phyloP scores from a whole-genome alignment of 192 early-diverging fungal species.

The Linnemannia exigua region DNA sequence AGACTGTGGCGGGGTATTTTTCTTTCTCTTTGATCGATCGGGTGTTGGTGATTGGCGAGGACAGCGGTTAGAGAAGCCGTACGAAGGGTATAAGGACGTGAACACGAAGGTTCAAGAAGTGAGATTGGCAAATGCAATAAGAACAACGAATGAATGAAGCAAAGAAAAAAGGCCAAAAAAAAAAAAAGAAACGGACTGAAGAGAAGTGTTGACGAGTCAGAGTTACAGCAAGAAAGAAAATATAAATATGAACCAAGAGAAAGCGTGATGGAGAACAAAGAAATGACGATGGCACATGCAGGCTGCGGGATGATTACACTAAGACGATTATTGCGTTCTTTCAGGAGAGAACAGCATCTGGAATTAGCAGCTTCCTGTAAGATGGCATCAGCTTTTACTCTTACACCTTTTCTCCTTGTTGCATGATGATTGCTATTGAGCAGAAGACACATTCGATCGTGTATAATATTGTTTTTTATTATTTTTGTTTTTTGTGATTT shows the following conservation, averaged over 20 bases:
- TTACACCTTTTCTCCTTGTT: neutral
- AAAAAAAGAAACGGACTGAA: neutral
- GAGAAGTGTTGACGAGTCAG: neutral
- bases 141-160: neutral
- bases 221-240: neutral
- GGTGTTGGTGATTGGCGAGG: too few relatives aligned
- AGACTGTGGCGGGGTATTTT: too few relatives aligned
- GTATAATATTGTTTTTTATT: constrained; percentile 1
- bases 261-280: neutral
- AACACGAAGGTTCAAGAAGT: neutral
- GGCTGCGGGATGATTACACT: neutral
- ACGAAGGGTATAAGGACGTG: neutral
- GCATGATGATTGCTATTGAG: neutral
- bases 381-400: neutral
- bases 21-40: too few relatives aligned
- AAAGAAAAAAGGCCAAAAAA: neutral
- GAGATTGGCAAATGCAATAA: neutral
- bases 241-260: neutral
- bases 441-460: neutral
- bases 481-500: neutral
- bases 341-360: constrained; percentile 17
- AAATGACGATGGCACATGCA: neutral
- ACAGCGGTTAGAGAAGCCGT: too few relatives aligned
- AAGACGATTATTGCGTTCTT: neutral
- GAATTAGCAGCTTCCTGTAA: neutral